These are phyloP conservation scores for Zea luxurians DNA, from an alignment of 176 grass and related monocot genomes.

Conservation along the genomic window DNA sequence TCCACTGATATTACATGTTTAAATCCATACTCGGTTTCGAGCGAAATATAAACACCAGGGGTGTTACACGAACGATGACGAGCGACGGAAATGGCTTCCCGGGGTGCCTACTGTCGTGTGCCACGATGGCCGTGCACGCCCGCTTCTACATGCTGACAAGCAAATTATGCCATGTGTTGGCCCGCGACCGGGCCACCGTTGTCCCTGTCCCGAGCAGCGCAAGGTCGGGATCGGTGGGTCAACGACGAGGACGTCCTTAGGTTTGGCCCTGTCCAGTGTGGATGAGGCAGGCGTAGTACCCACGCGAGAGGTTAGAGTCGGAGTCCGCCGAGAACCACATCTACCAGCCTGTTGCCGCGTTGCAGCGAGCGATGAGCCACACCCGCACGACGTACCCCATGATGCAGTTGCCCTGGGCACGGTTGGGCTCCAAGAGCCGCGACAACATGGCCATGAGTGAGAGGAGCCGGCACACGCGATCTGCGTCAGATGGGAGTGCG, in stretches of 20 bases:
- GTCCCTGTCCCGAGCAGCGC: constrained; percentile 46
- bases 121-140: constrained; percentile 58
- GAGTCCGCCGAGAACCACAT: constrained; percentile 89
- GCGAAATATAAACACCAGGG: too few relatives aligned
- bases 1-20: too few relatives aligned
- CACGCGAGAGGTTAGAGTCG: constrained; percentile 84
- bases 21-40: too few relatives aligned
- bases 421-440: constrained; percentile 47
- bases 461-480: constrained; percentile 64
- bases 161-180: constrained; percentile 91
- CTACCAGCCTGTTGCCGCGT: constrained; percentile 29
- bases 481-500: constrained; percentile 50
- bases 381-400: constrained; percentile 85
- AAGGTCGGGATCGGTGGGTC: constrained; percentile 64
- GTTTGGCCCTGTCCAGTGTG: constrained; percentile 60
- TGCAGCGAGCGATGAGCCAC: too few relatives aligned
- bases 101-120: constrained; percentile 52
- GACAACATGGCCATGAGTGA: constrained; percentile 57
- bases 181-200: constrained; percentile 46
- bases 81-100: constrained; percentile 77
- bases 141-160: constrained; percentile 86
- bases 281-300: constrained; percentile 77
- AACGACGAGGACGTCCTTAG: constrained; percentile 69
- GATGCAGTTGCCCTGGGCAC: constrained; percentile 64
- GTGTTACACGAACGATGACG: too few relatives aligned